These are phyloP conservation scores for Aspergillus ruber DNA, from an alignment of 2,329 filamentous ascomycete species.

Conservation along the genomic window DNA sequence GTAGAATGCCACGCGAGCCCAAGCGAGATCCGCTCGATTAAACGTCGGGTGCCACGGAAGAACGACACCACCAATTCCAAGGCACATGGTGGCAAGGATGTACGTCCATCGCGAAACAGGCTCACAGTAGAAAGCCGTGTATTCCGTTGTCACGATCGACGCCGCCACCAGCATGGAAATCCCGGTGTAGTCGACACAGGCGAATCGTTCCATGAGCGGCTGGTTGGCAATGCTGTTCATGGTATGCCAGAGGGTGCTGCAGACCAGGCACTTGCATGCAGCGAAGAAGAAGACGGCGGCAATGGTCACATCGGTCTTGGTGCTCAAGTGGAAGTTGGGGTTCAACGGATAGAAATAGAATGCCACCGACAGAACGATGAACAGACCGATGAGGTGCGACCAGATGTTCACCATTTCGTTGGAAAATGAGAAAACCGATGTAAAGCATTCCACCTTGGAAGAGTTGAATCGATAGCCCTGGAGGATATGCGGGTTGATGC, in stretches of 20 bases:
- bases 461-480: conserved; percentile 90
- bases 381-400: conserved; percentile 85
- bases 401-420: conserved; percentile 98
- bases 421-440: conserved; percentile 73
- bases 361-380: conserved; percentile 79
- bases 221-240: conserved; percentile 96
- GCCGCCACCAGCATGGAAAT: conserved; percentile 89
- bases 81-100: conserved; percentile 69
- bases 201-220: conserved; percentile 84
- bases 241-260: conserved; percentile 95
- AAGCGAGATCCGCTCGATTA: conserved; percentile 87
- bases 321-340: conserved; percentile 77
- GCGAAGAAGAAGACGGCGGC: conserved; percentile 94
- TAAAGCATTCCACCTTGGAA: conserved; percentile 80
- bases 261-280: conserved; percentile 88
- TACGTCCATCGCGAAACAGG: conserved; percentile 79
- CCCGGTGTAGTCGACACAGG: conserved; percentile 96
- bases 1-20: conserved; percentile 87
- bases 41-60: conserved; percentile 95
- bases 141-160: conserved; percentile 96
- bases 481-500: conserved; percentile 87
- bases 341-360: conserved; percentile 94
- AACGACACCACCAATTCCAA: conserved; percentile 82
- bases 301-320: conserved; percentile 81
- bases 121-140: conserved; percentile 98